These are phyloP conservation scores for Suillus hirtellus DNA, from an alignment of 768 basidiomycete species.

Conservation along the genomic window DNA sequence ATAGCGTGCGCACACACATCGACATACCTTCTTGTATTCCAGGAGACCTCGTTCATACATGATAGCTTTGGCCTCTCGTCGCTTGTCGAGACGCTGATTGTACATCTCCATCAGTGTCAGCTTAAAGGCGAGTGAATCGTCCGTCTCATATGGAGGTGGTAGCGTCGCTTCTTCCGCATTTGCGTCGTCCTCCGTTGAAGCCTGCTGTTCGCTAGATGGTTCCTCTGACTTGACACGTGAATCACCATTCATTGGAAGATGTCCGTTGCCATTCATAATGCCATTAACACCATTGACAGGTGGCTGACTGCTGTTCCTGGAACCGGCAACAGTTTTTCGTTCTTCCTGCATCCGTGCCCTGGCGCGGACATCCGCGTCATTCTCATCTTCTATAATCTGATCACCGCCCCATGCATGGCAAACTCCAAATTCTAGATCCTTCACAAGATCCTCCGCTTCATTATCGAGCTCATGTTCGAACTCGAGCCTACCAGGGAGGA, in stretches of 20 bases:
- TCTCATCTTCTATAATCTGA: constrained; percentile 73
- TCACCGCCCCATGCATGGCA: constrained; percentile 85
- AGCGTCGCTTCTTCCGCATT: constrained; percentile 64
- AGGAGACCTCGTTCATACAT: constrained; percentile 91
- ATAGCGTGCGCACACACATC: neutral
- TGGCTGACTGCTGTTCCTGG: constrained; percentile 25
- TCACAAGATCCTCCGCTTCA: constrained; percentile 93
- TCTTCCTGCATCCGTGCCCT: constrained; percentile 43
- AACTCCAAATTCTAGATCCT: constrained; percentile 95
- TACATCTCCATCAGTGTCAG: constrained; percentile 89
- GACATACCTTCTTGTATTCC: constrained; percentile 89
- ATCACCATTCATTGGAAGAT: constrained; percentile 39
- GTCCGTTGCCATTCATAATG: constrained; percentile 39
- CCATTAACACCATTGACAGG: constrained; percentile 26
- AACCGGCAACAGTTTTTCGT: constrained; percentile 27
- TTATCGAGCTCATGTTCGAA: constrained; percentile 98
- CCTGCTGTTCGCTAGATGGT: constrained; percentile 39
- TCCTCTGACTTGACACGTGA: constrained; percentile 46
- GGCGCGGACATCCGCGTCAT: constrained; percentile 70
- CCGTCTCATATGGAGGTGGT: constrained; percentile 81
- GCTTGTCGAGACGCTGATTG: constrained; percentile 81
- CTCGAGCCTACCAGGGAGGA: constrained; percentile 95
- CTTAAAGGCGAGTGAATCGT: constrained; percentile 85
- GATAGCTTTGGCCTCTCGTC: constrained; percentile 80
- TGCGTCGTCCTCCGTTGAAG: constrained; percentile 51